phyloP scores from a whole-genome alignment of 169 alveolate species.

The Eimeria falciformis region DNA sequence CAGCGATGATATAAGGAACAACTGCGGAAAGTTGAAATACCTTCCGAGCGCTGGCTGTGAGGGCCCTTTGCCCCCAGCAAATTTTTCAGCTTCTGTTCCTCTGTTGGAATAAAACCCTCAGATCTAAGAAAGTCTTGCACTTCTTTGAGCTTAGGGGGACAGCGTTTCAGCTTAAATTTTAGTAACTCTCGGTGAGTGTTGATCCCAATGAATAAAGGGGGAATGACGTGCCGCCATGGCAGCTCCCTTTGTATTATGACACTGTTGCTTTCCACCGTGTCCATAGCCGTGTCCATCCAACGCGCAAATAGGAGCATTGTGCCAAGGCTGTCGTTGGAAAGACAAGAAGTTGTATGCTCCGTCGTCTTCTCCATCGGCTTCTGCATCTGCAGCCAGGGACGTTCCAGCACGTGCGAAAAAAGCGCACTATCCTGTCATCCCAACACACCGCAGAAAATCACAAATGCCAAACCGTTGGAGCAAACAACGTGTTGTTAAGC shows the following conservation, averaged over 20 bases:
- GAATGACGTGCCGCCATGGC: slow-evolving; percentile 44
- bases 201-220: slow-evolving; percentile 46
- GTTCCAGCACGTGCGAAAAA: slow-evolving; percentile 44
- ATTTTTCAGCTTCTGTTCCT: slow-evolving; percentile 37
- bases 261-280: slow-evolving; percentile 53
- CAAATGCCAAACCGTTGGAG: too few species aligned
- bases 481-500: too few species aligned
- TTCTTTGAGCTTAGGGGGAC: neutral
- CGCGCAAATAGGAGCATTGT: slow-evolving; percentile 56
- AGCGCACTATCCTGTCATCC: slow-evolving; percentile 31
- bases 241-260: slow-evolving; percentile 12
- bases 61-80: slow-evolving; percentile 20
- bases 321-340: slow-evolving; percentile 44
- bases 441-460: neutral
- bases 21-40: neutral
- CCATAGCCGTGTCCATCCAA: slow-evolving; percentile 52
- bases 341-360: slow-evolving; percentile 29
- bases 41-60: neutral
- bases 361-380: slow-evolving; percentile 47
- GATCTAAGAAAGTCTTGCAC: slow-evolving; percentile 10
- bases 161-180: neutral
- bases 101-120: slow-evolving; percentile 44
- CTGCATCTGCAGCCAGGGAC: slow-evolving; percentile 5
- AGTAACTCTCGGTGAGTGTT: slow-evolving; percentile 35
- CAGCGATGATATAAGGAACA: too few species aligned